phyloP scores from a whole-genome alignment of 2,329 filamentous ascomycete genomes.

The Venturia pyrina region DNA sequence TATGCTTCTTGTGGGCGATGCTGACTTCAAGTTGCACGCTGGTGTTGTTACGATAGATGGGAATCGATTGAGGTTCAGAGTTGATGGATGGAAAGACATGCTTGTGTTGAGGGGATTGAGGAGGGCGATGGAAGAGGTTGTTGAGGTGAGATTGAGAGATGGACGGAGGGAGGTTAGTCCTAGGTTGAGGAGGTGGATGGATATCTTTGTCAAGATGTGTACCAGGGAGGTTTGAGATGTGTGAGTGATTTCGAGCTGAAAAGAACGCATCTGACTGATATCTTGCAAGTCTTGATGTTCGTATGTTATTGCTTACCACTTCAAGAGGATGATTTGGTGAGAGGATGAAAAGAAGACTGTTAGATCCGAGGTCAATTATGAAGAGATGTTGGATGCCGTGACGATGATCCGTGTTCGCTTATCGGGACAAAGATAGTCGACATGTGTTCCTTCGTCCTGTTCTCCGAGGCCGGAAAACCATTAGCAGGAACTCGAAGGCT shows the following conservation, averaged over 20 bases:
- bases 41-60: conserved; percentile 81
- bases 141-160: conserved; percentile 33
- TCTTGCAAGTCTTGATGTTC: too few species aligned
- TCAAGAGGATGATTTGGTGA: too few species aligned
- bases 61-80: conserved; percentile 72
- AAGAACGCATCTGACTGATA: too few species aligned
- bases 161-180: background rate
- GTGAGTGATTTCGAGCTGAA: too few species aligned
- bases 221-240: background rate
- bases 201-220: conserved; percentile 5
- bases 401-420: background rate
- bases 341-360: too few species aligned
- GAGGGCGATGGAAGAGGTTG: conserved; percentile 61
- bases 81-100: conserved; percentile 83
- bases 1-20: conserved; percentile 76
- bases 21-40: conserved; percentile 81
- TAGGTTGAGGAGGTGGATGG: conserved; percentile 9
- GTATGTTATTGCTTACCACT: too few species aligned
- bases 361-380: background rate
- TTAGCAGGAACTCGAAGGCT: background rate
- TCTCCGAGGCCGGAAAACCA: background rate
- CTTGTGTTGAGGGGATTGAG: conserved; percentile 79
- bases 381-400: background rate
- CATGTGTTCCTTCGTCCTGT: background rate
- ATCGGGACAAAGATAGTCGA: background rate